Percentiles rank a stretch among this genome's conserved stretches.
Conservation (phyloP, 1,284 basidiomycete species). For the Macrocystidia cucumis region DNA sequence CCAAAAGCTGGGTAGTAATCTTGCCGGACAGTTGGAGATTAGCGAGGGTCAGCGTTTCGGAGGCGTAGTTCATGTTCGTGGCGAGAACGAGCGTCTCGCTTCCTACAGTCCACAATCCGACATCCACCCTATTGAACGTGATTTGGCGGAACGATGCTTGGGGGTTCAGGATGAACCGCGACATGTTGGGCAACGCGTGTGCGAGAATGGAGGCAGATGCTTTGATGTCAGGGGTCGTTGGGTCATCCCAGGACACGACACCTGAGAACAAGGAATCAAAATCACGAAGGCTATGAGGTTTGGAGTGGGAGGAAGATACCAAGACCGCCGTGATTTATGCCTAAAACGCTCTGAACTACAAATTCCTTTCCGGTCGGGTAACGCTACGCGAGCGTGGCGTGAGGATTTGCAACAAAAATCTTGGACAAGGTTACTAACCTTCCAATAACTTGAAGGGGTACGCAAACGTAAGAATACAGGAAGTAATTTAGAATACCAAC, state of each 20-base stretch:
- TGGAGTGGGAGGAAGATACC: slow-evolving; percentile 22
- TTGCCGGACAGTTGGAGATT: slow-evolving; percentile 17
- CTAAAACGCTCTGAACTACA: slow-evolving; percentile 53
- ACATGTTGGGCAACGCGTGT: slow-evolving; percentile 23
- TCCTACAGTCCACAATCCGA: slow-evolving; percentile 35
- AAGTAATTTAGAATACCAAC: neutral
- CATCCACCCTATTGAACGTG: slow-evolving; percentile 29
- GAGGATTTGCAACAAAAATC: neutral
- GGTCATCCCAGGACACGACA: slow-evolving; percentile 64
- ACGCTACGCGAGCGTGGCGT: slow-evolving; percentile 18
- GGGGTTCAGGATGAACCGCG: slow-evolving; percentile 30
- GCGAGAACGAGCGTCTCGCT: slow-evolving; percentile 31
- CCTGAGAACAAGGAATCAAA: slow-evolving; percentile 23
- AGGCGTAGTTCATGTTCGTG: slow-evolving; percentile 31
- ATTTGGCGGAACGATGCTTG: slow-evolving; percentile 25
- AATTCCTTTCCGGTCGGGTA: slow-evolving; percentile 64
- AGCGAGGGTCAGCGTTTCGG: slow-evolving; percentile 18
- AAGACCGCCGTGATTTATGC: slow-evolving; percentile 63
- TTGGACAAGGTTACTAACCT: slow-evolving; percentile 18
- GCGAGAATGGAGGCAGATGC: slow-evolving; percentile 47
- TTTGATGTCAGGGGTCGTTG: slow-evolving; percentile 54
- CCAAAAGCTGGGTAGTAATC: slow-evolving; percentile 21
- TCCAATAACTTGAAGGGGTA: slow-evolving; percentile 52
- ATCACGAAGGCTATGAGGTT: no score
- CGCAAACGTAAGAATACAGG: slow-evolving; percentile 2